Evolutionary conservation across 352 stramenopile genomes (phyloP).

Genomic region (Thraustochytrium sp.): DNA sequence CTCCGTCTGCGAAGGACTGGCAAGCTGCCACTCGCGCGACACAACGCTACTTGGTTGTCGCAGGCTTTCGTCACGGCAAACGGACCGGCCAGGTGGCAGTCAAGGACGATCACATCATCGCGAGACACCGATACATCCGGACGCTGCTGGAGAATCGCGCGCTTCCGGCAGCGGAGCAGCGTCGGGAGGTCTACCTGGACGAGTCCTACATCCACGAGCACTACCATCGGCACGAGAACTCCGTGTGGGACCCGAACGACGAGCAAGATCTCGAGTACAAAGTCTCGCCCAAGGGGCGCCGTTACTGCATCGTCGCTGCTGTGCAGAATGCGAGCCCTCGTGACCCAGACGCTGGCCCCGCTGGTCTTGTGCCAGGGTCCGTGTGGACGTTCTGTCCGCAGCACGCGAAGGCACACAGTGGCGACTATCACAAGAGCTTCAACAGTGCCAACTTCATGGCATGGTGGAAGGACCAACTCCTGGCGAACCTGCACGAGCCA

Average conservation of each 20-base stretch:
- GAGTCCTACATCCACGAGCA: constrained; percentile 51
- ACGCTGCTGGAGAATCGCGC: background rate
- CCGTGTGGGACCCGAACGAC: constrained; percentile 47
- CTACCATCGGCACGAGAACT: constrained; percentile 37
- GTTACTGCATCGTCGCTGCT: constrained; percentile 16
- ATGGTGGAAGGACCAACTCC: constrained; percentile 4
- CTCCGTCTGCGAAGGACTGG: background rate
- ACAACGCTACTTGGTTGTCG: background rate
- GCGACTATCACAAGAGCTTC: constrained; percentile 48
- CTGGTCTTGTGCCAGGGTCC: background rate
- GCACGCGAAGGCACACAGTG: background rate
- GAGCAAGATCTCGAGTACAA: constrained; percentile 17
- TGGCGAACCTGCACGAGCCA: background rate
- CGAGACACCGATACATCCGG: background rate
- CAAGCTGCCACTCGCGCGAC: background rate
- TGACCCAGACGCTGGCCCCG: background rate
- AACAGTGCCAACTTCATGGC: constrained; percentile 39
- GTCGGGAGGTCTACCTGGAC: constrained; percentile 48
- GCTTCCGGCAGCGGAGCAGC: background rate
- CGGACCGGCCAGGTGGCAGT: background rate
- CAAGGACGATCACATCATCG: background rate
- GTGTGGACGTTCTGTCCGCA: background rate
- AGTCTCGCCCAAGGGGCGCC: background rate
- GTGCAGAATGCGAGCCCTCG: background rate
- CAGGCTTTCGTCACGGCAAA: background rate